Conservation (phyloP, 2,329 filamentous ascomycete species). For the Aspergillus arachidicola region DNA sequence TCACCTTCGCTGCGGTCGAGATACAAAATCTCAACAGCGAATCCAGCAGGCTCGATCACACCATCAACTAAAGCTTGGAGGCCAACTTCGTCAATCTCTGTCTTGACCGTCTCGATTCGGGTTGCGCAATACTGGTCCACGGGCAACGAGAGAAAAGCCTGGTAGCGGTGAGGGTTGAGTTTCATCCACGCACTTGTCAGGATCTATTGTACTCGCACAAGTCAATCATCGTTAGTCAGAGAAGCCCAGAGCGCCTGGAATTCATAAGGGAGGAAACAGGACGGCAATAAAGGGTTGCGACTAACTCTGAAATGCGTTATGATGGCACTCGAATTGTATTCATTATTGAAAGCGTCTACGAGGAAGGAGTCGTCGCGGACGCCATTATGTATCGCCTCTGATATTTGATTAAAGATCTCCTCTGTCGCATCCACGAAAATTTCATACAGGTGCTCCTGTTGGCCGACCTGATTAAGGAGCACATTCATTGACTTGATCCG, state of each 20-base stretch:
- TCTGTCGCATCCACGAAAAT: conserved; percentile 81
- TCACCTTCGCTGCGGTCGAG: conserved; percentile 81
- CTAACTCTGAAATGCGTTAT: conserved; percentile 77
- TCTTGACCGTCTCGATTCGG: conserved; percentile 72
- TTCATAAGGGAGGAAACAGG: background rate
- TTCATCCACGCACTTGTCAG: conserved; percentile 85
- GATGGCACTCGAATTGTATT: conserved; percentile 68
- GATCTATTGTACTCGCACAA: conserved; percentile 54
- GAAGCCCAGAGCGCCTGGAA: conserved; percentile 14
- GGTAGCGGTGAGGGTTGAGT: conserved; percentile 68
- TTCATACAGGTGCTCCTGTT: conserved; percentile 70
- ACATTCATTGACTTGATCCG: conserved; percentile 73
- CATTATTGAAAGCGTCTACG: conserved; percentile 72
- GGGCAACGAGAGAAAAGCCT: conserved; percentile 68
- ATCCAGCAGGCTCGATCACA: conserved; percentile 74
- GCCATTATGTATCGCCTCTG: conserved; percentile 56
- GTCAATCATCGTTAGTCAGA: conserved; percentile 18
- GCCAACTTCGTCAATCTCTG: conserved; percentile 90
- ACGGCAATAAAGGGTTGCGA: conserved; percentile 12
- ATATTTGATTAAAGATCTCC: conserved; percentile 66
- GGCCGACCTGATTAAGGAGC: conserved; percentile 70
- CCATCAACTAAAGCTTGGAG: conserved; percentile 76
- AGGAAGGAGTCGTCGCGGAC: conserved; percentile 63
- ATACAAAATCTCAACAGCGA: conserved; percentile 86
- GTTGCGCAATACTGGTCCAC: conserved; percentile 70